Evolutionary conservation across 2,329 filamentous ascomycete species (phyloP).

Genomic region (Pseudocercospora fijiensis): DNA sequence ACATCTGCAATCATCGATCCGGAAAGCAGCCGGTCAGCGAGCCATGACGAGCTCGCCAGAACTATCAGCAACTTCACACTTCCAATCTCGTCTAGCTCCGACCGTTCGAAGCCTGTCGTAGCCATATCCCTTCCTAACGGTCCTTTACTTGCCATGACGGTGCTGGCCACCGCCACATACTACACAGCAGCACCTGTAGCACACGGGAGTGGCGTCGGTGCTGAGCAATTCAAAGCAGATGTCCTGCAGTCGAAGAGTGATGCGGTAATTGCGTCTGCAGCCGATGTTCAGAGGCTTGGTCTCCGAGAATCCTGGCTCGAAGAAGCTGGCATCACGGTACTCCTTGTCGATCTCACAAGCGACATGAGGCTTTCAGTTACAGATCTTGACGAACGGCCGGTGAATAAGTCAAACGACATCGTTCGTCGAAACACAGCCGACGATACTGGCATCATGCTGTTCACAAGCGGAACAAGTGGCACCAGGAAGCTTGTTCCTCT

Average conservation of each 20-base stretch:
- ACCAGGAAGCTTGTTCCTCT: constrained; percentile 61
- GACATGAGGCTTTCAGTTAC: constrained; percentile 42
- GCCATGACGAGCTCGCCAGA: constrained; percentile 30
- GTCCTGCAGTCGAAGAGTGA: constrained; percentile 50
- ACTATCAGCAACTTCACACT: constrained; percentile 34
- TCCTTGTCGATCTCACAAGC: constrained; percentile 43
- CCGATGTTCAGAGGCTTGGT: constrained; percentile 45
- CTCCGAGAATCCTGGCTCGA: constrained; percentile 40
- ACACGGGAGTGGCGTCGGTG: constrained; percentile 45
- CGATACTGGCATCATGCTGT: constrained; percentile 54
- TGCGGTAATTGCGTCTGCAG: constrained; percentile 48
- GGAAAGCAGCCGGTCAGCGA: constrained; percentile 29
- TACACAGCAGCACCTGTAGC: constrained; percentile 57
- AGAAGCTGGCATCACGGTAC: constrained; percentile 41
- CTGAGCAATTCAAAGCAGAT: constrained; percentile 54
- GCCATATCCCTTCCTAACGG: constrained; percentile 57
- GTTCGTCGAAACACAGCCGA: constrained; percentile 43
- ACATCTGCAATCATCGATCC: constrained; percentile 35
- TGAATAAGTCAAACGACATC: constrained; percentile 7
- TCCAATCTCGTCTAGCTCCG: constrained; percentile 19
- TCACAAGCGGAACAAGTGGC: constrained; percentile 59
- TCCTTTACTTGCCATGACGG: constrained; percentile 53
- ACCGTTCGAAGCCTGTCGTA: constrained; percentile 45
- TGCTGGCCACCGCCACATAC: constrained; percentile 51
- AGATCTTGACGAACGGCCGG: constrained; percentile 20